Evolutionary conservation across 306 rosid genomes (phyloP).

Genomic region (Erythrophleum fordii): DNA sequence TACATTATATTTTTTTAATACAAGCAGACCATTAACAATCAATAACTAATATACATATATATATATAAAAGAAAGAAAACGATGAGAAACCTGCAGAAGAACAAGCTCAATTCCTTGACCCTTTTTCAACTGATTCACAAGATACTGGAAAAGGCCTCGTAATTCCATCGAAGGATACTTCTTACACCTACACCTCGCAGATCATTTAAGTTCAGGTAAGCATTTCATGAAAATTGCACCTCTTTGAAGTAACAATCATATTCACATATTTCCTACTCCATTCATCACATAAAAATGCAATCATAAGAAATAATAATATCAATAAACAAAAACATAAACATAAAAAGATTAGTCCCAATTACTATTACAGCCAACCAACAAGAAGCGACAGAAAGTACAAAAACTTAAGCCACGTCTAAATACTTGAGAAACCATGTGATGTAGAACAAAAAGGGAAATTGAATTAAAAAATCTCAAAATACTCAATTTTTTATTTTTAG

Average conservation of each 20-base stretch:
- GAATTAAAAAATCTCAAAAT: neutral
- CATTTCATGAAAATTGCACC: slow-evolving; percentile 24
- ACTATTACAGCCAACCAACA: neutral
- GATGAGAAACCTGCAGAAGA: slow-evolving; percentile 78
- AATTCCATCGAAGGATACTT: slow-evolving; percentile 99
- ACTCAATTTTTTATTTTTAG: neutral
- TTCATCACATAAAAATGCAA: slow-evolving; percentile 22
- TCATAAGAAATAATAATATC: neutral
- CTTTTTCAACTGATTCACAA: slow-evolving; percentile 91
- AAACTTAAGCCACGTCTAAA: slow-evolving; percentile 1
- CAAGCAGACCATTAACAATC: neutral
- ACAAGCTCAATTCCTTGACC: slow-evolving; percentile 97
- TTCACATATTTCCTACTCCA: slow-evolving; percentile 18
- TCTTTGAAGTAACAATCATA: slow-evolving; percentile 27
- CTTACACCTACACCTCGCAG: slow-evolving; percentile 71
- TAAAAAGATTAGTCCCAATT: neutral
- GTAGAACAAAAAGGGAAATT: neutral
- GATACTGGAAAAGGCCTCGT: slow-evolving; percentile 98
- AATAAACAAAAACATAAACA: slow-evolving; percentile 8
- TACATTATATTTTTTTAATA: neutral
- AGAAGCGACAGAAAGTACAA: slow-evolving; percentile 8
- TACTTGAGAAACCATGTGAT: neutral
- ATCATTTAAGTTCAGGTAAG: slow-evolving; percentile 25
- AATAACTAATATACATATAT: neutral
- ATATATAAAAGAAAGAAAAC: neutral